Conservation (phyloP, 208 protist species). For the Tritrichomonas foetus region DNA sequence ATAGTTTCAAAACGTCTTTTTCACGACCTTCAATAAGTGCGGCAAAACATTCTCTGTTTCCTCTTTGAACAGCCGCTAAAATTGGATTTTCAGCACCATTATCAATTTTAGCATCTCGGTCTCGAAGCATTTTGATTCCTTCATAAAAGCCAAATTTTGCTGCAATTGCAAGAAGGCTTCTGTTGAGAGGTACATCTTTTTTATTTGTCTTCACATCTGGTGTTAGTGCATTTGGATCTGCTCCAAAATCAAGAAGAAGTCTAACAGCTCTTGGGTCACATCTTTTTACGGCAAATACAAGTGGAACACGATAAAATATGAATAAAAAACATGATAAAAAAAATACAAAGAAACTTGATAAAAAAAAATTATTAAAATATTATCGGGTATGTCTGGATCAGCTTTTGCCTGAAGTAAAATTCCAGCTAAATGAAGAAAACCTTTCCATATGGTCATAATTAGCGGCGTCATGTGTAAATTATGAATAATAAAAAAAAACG, state of each 20-base stretch:
- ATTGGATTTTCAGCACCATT: background rate
- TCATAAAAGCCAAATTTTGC: background rate
- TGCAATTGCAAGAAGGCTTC: background rate
- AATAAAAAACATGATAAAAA: background rate
- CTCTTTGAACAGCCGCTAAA: background rate
- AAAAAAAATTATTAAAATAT: no score
- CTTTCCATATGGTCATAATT: background rate
- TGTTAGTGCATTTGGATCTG: background rate
- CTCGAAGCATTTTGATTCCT: background rate
- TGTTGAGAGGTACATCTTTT: no score
- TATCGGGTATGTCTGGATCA: background rate
- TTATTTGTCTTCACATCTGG: no score
- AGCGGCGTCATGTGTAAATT: background rate
- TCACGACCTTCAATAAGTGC: background rate
- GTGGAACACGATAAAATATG: background rate
- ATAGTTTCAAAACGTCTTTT: background rate
- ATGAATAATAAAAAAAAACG: background rate
- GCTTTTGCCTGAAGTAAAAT: background rate
- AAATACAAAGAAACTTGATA: no score
- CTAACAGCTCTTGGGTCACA: background rate
- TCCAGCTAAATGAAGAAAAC: background rate
- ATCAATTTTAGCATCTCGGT: background rate
- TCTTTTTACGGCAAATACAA: conserved; percentile 1
- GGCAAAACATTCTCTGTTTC: background rate
- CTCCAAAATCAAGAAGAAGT: background rate